Evolutionary conservation across 495 filamentous ascomycete species (phyloP).

Genomic region (Aspergillus campestris): DNA sequence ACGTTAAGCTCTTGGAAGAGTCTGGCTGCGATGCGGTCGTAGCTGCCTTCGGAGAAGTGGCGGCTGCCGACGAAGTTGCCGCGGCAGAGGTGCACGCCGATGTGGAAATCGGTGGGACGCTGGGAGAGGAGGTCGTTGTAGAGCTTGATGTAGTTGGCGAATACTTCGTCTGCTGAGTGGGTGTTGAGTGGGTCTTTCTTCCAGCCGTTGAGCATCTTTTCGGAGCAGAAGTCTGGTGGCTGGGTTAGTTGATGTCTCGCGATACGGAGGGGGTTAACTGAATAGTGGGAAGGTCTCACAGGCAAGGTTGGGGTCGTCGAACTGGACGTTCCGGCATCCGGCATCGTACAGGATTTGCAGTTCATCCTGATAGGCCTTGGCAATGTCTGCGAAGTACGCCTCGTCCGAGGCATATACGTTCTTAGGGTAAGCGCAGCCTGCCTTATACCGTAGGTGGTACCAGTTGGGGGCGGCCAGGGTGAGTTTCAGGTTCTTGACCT

Average conservation of each 20-base stretch:
- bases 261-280: not conserved
- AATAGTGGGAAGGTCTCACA: conserved; percentile 39
- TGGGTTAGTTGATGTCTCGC: conserved; percentile 1
- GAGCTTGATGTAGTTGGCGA: conserved; percentile 65
- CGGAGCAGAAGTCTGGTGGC: conserved; percentile 61
- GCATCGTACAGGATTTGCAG: conserved; percentile 59
- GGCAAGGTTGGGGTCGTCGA: conserved; percentile 68
- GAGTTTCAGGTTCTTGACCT: conserved; percentile 59
- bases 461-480: conserved; percentile 66
- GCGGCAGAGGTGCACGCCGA: conserved; percentile 71
- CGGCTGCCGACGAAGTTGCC: conserved; percentile 71
- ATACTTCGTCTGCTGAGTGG: conserved; percentile 53
- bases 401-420: conserved; percentile 56
- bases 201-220: conserved; percentile 65
- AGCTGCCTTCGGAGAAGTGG: conserved; percentile 75
- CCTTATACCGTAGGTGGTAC: conserved; percentile 67
- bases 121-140: conserved; percentile 66
- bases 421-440: conserved; percentile 58
- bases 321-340: conserved; percentile 63
- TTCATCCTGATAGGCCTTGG: conserved; percentile 61
- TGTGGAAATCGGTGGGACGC: conserved; percentile 59
- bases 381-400: conserved; percentile 68
- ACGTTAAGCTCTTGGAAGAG: conserved; percentile 70
- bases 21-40: conserved; percentile 71
- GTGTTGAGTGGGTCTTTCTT: conserved; percentile 45